Conservation (phyloP, 1,284 basidiomycete species). For the Melanopsichium pennsylvanicum region DNA sequence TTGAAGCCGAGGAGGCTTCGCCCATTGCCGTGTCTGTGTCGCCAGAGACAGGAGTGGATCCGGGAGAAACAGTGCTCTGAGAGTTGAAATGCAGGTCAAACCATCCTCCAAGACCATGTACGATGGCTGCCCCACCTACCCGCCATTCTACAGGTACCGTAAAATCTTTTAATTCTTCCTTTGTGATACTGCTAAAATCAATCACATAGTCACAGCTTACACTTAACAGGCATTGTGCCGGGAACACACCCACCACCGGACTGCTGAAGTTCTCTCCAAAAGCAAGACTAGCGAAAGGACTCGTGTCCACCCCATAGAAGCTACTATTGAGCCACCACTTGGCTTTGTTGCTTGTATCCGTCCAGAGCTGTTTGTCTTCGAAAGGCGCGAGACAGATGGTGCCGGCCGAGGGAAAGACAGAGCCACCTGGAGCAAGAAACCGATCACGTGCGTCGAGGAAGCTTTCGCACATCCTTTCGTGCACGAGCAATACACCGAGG, state of each 20-base stretch:
- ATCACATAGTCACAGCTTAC: constrained; percentile 51
- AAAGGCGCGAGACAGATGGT: constrained; percentile 69
- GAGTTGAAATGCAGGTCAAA: constrained; percentile 61
- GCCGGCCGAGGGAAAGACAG: constrained; percentile 68
- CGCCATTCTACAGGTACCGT: constrained; percentile 56
- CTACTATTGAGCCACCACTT: constrained; percentile 52
- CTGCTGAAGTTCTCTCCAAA: constrained; percentile 54
- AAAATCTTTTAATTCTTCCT: constrained; percentile 51
- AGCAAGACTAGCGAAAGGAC: constrained; percentile 51
- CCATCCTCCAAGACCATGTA: constrained; percentile 62
- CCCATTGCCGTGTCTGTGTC: constrained; percentile 23
- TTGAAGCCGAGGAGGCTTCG: no score
- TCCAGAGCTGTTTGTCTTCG: constrained; percentile 68
- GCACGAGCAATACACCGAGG: constrained; percentile 69
- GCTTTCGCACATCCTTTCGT: constrained; percentile 70
- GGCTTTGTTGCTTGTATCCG: constrained; percentile 69
- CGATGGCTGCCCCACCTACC: constrained; percentile 41
- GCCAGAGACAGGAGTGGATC: constrained; percentile 1
- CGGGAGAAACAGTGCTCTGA: no score
- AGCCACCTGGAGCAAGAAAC: constrained; percentile 68
- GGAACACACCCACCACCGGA: constrained; percentile 61
- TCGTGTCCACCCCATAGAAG: constrained; percentile 63
- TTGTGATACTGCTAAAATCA: constrained; percentile 54
- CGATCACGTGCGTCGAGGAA: constrained; percentile 68
- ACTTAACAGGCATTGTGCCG: constrained; percentile 49